Evolutionary conservation across 768 basidiomycete genomes (phyloP), one percentile per base, ranked within the genome.

Genomic region (Termitomyces sp.): DNA sequence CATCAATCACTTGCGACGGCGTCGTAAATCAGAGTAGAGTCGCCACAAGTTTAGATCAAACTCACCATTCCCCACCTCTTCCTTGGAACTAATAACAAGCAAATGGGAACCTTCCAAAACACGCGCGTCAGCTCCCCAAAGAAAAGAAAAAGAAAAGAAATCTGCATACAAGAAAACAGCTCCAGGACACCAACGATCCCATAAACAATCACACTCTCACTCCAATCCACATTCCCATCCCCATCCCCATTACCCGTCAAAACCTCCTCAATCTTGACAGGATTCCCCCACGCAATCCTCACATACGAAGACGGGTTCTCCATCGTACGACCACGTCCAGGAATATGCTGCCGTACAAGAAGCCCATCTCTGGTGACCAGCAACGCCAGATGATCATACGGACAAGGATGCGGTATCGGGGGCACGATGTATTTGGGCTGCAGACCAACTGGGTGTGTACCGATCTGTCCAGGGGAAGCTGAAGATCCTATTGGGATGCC

Each of bases 131-230:
- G 57, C 41, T 43, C 23, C 36, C n/a, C 25, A 52, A 13, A 20
- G 15, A 40, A 18, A 32, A 16, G 25, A 38, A 50, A 7, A 41
- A 56, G 38, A 39, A 12, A 5, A 5, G 5, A 39, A 23, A 39
- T 27, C 38, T 68, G 73, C 47, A 55, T 70, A 92, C 91, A 81
- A 63, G 85, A 79, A 64, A 85, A 89, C 22, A 94, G 69, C 56
- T 85, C 83, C 56, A 94, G 64, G 16, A 89, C 73, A 15, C 91
- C 91, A 41, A 92, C 73, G 58, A 94, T 82, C 12, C 91, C 91
- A 67, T 90, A 86, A 11, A 91, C 77, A 41, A 89, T 68, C 38
- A 81, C 79, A 54, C 76, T 68, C 16, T 78, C 75, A 7, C 71
- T 66, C 86, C 89, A 89, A 64, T 83, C 76, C 18, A 70, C 59